Percentiles rank a stretch among this genome's conserved stretches.
Conservation (phyloP, 2,329 filamentous ascomycete genomes). For the Aspergillus brasiliensis region DNA sequence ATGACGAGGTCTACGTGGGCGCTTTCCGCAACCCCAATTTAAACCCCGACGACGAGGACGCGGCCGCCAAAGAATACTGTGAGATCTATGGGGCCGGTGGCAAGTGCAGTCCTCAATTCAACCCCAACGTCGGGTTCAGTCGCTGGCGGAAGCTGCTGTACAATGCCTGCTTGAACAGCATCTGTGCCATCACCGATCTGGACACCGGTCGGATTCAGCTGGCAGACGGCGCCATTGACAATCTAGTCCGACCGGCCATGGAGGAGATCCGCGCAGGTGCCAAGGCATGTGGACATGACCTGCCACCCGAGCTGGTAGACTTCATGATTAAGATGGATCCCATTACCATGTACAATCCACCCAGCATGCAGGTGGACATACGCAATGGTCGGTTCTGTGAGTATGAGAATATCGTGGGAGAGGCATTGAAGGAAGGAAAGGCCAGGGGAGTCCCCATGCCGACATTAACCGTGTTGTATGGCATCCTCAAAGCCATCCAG, state of each 20-base stretch:
- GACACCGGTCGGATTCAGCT: slow-evolving; percentile 56
- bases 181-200: slow-evolving; percentile 53
- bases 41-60: slow-evolving; percentile 6
- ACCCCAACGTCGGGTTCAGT: slow-evolving; percentile 29
- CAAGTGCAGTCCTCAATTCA: slow-evolving; percentile 47
- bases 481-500: slow-evolving; percentile 30
- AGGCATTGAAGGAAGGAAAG: slow-evolving; percentile 57
- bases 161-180: slow-evolving; percentile 54
- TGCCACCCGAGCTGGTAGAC: slow-evolving; percentile 16
- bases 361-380: slow-evolving; percentile 58
- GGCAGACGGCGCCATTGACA: slow-evolving; percentile 46
- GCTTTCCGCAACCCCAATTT: slow-evolving; percentile 43
- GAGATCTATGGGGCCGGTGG: slow-evolving; percentile 51
- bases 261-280: slow-evolving; percentile 49
- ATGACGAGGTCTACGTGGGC: slow-evolving; percentile 54
- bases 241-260: slow-evolving; percentile 56
- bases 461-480: slow-evolving; percentile 30
- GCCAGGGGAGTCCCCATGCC: slow-evolving; percentile 46
- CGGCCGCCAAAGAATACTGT: slow-evolving; percentile 49
- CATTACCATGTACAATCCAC: slow-evolving; percentile 49
- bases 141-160: slow-evolving; percentile 48
- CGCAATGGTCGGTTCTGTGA: slow-evolving; percentile 54
- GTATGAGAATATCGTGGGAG: slow-evolving; percentile 59
- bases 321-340: slow-evolving; percentile 43
- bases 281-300: slow-evolving; percentile 12